Evolutionary conservation across 257 asterid genomes (phyloP).

Genomic region (Ophiorrhiza pumila): DNA sequence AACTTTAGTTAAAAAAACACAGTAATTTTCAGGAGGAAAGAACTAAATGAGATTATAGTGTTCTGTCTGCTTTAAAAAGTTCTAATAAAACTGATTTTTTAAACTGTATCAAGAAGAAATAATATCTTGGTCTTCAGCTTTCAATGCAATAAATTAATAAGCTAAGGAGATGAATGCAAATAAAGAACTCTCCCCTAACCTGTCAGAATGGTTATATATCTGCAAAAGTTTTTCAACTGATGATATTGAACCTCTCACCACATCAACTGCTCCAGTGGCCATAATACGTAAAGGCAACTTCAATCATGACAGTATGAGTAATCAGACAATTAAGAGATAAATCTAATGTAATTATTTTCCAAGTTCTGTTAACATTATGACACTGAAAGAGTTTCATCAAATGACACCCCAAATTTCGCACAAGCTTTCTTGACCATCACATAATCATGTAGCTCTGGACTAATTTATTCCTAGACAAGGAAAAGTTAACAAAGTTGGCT

Average conservation of each 20-base stretch:
- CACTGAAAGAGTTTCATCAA: neutral
- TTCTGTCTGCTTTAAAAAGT: neutral
- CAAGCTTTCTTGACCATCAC: neutral
- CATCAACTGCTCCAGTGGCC: conserved; percentile 93
- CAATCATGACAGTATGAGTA: conserved; percentile 11
- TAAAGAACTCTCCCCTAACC: conserved; percentile 40
- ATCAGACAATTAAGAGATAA: conserved; percentile 7
- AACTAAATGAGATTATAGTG: neutral
- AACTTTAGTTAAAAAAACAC: no score
- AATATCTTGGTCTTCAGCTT: neutral
- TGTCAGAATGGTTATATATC: conserved; percentile 85
- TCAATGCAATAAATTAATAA: neutral
- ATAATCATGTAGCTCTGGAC: neutral
- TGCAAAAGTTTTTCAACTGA: conserved; percentile 81
- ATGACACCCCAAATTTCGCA: neutral
- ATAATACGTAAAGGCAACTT: conserved; percentile 61
- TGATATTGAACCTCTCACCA: conserved; percentile 92
- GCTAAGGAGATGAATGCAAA: neutral
- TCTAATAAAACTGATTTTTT: neutral
- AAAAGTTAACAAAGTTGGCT: neutral
- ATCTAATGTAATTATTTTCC: neutral
- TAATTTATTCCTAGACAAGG: neutral
- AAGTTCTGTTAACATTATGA: neutral
- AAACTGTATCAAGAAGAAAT: neutral
- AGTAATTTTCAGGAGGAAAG: neutral